Evolutionary conservation across 208 protist species (phyloP).

Genomic region (Leishmania lainsoni): DNA sequence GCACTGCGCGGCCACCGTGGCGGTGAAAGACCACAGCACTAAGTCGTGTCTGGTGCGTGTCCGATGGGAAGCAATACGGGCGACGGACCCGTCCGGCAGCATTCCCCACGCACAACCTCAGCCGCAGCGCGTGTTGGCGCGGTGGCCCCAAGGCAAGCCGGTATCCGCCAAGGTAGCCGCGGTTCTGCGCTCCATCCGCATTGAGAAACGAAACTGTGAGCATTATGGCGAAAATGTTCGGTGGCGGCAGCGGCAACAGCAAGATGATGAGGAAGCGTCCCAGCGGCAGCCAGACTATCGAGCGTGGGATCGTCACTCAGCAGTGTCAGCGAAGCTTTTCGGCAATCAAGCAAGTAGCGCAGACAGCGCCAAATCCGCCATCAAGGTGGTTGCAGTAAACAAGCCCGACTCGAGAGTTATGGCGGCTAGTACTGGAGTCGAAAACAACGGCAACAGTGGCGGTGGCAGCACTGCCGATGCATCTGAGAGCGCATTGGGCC

Average conservation of each 20-base stretch:
- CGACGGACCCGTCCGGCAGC: background rate
- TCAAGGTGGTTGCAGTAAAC: background rate
- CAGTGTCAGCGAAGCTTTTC: background rate
- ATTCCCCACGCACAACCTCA: background rate
- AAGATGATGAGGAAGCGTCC: background rate
- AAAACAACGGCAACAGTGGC: background rate
- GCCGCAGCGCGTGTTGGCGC: constrained; percentile 50
- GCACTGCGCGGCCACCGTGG: background rate
- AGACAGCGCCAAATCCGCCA: background rate
- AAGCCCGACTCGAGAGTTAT: constrained; percentile 2
- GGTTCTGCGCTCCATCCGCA: constrained; percentile 41
- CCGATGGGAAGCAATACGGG: constrained; percentile 43
- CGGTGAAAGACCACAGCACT: constrained; percentile 40
- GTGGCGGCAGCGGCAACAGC: constrained; percentile 15
- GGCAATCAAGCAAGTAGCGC: background rate
- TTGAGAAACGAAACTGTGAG: constrained; percentile 40
- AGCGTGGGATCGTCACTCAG: background rate
- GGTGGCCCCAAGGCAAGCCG: constrained; percentile 46
- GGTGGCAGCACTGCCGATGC: background rate
- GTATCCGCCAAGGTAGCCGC: constrained; percentile 29
- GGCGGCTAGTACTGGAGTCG: background rate
- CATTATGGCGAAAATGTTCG: constrained; percentile 41
- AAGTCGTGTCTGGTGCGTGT: constrained; percentile 44
- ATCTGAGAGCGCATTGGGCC: constrained; percentile 9
- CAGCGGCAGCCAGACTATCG: background rate